Evolutionary conservation across 306 rosid genomes (phyloP).

Genomic region (Quercus dentata): DNA sequence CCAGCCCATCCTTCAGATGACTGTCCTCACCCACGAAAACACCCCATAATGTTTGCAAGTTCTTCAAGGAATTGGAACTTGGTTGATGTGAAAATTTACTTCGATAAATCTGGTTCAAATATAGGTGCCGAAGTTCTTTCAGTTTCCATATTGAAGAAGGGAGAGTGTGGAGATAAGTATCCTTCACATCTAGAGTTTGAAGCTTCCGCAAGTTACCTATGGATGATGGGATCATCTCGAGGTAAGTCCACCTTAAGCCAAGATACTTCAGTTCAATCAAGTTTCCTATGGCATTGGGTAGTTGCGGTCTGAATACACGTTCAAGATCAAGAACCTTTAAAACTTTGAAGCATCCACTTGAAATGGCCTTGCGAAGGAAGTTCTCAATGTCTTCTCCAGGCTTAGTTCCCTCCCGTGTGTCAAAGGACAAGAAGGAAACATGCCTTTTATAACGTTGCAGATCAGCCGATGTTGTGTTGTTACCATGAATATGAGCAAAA

Average conservation of each 20-base stretch:
- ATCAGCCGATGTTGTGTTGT: not conserved
- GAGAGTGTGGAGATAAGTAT: not conserved
- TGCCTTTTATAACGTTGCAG: slow-evolving; percentile 3
- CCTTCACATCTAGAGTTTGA: slow-evolving; percentile 20
- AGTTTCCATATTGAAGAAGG: slow-evolving; percentile 8
- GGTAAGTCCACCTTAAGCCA: slow-evolving; percentile 19
- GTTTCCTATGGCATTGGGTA: not conserved
- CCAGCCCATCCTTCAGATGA: not conserved
- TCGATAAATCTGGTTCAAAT: slow-evolving; percentile 3
- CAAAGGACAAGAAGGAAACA: slow-evolving; percentile 25
- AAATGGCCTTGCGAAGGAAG: not conserved
- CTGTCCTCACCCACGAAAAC: not conserved
- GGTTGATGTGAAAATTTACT: not conserved
- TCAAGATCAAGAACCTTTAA: slow-evolving; percentile 25
- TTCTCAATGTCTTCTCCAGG: slow-evolving; percentile 3
- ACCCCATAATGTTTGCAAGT: slow-evolving; percentile 12
- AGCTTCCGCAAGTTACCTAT: slow-evolving; percentile 7
- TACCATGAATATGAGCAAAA: not conserved
- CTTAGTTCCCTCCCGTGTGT: slow-evolving; percentile 15
- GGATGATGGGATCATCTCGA: not conserved
- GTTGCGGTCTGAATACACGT: slow-evolving; percentile 4
- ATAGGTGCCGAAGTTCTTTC: slow-evolving; percentile 9
- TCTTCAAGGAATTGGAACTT: not conserved
- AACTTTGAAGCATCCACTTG: not conserved
- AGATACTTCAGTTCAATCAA: slow-evolving; percentile 10